Base-by-base conservation (phyloP, 257 asterid species). In the Nicotiana tabacum region DNA sequence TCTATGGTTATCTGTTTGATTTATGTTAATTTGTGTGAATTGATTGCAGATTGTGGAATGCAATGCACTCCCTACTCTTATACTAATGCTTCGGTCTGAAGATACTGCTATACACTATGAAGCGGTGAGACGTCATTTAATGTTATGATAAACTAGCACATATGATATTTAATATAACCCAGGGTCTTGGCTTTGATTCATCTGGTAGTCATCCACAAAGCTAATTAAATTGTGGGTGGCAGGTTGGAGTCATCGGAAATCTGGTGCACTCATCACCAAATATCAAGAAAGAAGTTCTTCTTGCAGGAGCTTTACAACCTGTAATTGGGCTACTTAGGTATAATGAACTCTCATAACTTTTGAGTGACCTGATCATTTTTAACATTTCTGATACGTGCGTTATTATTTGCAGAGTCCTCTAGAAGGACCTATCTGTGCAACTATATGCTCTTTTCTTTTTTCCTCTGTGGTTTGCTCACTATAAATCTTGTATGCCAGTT, bases 241-340 rank as follows among this genome's bases (percentile, higher is more conserved):
- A 96, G 99, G 99, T 96, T 88, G 99, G 98, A 85, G 98, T 94
- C 65, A 94, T 96, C 83, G 99, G 99, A 67, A 96, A 96, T 86
- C 88, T 96, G 90, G 99, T 96, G 56, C 99, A 96, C 86, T 96
- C 99, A 24, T 96, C 98, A 9, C 99, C 98, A 35, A 93, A 90
- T 88, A 96, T 96, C 81, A 96, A 96, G 90, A 96, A 93, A 90
- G 98, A 96, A 87, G 99, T 96, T 86, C 95, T 96, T 33, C 88
- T 90, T 74, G 97, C 99, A 46, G 99, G 99, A 88, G 99, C 99
- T 81, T 84, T 96, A 85, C 99, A 96, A 87, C 99, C 99, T 84
- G 99, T 96, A 43, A 94, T 96, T 77, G 97, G 98, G 24, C 89
- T 96, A 85, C 98, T 96, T 78, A 93, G 99, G 99, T 95, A 88